Percentiles rank a stretch among this genome's conserved stretches.
These are phyloP conservation scores for Filobasidium floriforme DNA, from an alignment of 768 basidiomycete genomes.

Conservation along the genomic window DNA sequence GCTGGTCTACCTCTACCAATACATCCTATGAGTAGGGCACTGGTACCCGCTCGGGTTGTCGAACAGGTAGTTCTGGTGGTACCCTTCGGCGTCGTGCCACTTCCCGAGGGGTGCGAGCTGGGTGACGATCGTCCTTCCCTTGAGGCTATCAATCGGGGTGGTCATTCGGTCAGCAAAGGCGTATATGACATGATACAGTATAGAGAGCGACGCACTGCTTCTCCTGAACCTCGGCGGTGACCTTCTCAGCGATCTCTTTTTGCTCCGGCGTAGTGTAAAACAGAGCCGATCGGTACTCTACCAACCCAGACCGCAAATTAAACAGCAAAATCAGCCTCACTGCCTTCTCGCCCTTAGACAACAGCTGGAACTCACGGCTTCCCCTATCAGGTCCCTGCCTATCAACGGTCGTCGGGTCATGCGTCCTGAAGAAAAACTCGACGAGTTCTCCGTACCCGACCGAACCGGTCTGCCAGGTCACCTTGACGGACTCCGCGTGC, in stretches of 20 bases:
- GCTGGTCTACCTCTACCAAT: constrained; percentile 17
- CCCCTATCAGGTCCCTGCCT: constrained; percentile 70
- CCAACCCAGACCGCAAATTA: background rate
- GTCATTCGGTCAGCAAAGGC: background rate
- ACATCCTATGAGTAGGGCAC: constrained; percentile 16
- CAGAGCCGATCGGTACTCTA: constrained; percentile 90
- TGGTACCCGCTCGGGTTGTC: constrained; percentile 61
- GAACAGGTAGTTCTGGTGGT: constrained; percentile 52
- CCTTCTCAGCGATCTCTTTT: constrained; percentile 59
- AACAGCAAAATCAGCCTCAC: background rate
- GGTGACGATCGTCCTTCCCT: constrained; percentile 67
- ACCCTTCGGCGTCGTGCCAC: constrained; percentile 59
- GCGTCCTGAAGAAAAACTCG: constrained; percentile 90
- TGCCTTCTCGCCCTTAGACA: too few species aligned
- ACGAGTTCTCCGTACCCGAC: constrained; percentile 80
- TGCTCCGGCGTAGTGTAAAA: constrained; percentile 73
- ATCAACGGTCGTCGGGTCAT: constrained; percentile 80
- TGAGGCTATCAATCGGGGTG: constrained; percentile 49
- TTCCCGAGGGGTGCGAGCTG: constrained; percentile 59
- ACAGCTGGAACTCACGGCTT: constrained; percentile 52
- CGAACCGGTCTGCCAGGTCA: constrained; percentile 73
- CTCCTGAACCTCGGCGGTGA: constrained; percentile 74
- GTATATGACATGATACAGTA: background rate
- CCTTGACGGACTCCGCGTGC: constrained; percentile 79
- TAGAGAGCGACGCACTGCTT: constrained; percentile 58